phyloP scores from a whole-genome alignment of 495 filamentous ascomycete species.

The Neurospora tetraspora region DNA sequence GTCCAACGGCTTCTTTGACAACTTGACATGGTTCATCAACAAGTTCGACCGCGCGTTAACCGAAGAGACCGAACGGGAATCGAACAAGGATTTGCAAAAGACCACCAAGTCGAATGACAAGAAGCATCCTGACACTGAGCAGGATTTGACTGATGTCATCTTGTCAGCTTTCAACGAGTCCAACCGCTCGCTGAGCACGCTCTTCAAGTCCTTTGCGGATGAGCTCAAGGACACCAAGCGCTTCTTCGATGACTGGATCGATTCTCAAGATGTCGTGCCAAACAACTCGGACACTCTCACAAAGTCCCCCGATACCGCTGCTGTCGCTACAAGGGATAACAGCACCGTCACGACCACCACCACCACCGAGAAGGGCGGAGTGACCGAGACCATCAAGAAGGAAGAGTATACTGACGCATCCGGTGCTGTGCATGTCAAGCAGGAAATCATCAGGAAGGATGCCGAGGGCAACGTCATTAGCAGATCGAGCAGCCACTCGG shows the following conservation, averaged over 20 bases:
- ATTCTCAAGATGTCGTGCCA: background rate
- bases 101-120: background rate
- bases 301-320: background rate
- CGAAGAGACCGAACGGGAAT: background rate
- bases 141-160: conserved; percentile 7
- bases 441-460: conserved; percentile 3
- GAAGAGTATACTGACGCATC: conserved; percentile 9
- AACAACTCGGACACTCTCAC: background rate
- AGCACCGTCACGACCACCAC: background rate
- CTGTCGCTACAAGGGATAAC: background rate
- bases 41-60: background rate
- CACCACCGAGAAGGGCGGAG: conserved; percentile 1
- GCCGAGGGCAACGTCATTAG: background rate
- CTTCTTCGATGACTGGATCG: background rate
- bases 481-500: background rate
- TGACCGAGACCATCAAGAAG: conserved; percentile 8
- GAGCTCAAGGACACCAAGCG: conserved; percentile 1
- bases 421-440: conserved; percentile 13
- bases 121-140: conserved; percentile 5
- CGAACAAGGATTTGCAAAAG: background rate
- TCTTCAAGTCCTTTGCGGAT: conserved; percentile 6
- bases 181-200: conserved; percentile 12
- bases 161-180: conserved; percentile 11
- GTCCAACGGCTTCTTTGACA: background rate
- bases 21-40: background rate